Evolutionary conservation across 1,284 basidiomycete genomes (phyloP), one percentile per base, ranked within the genome.

Genomic region (Boletus sp.): DNA sequence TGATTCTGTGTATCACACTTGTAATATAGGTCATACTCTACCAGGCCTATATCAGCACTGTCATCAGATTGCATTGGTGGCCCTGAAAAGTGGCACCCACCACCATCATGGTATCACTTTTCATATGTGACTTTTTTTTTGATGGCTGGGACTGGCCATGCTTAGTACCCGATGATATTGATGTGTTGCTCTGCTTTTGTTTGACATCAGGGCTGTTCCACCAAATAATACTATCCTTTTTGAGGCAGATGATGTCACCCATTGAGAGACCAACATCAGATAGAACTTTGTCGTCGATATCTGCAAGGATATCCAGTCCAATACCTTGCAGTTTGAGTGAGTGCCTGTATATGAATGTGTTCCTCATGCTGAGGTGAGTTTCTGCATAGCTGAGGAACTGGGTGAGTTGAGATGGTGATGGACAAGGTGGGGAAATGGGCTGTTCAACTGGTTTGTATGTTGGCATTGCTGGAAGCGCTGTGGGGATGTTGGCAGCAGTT

Each of bases 121-220:
- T n/a, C n/a, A n/a, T n/a, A n/a, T n/a, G n/a, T n/a, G n/a, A n/a
- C n/a, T n/a, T n/a, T n/a, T n/a, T n/a, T n/a, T n/a, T n/a, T n/a
- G n/a, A n/a, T n/a, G n/a, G n/a, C n/a, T n/a, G n/a, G n/a, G n/a
- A n/a, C n/a, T n/a, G n/a, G n/a, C n/a, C n/a, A n/a, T n/a, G n/a
- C n/a, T n/a, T n/a, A 12, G 11, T 29, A 16, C 13, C 15, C 27
- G 8, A 41, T 3, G 18, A 44, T 6, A 8, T 29, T 39, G 39
- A 35, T 5, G 39, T 56, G 18, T 50, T 16, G 18, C 54, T 63
- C 0, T 13, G 11, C 49, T 63, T 61, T 0, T 22, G 8, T 36
- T 67, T 67, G 13, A 53, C 55, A 11, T 65, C 49, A 0, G 55
- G 49, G 2, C 64, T 51, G 55, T 58, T 62, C 59, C 61, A 65